Evolutionary conservation across 1,284 basidiomycete genomes (phyloP).

Genomic region (Puccinia brachypodii): DNA sequence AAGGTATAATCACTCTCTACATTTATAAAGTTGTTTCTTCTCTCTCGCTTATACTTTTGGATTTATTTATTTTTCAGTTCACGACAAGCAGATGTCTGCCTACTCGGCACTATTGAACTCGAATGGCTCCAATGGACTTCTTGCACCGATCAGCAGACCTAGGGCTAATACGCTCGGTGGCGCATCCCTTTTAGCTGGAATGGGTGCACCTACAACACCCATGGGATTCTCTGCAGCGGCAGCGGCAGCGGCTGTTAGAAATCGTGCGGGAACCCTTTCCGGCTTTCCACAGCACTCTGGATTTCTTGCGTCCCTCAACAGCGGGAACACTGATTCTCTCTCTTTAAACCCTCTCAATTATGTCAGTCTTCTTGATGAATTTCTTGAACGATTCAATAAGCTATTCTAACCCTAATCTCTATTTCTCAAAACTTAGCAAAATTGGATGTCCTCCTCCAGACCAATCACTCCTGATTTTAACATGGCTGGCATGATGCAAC

Average conservation of each 20-base stretch:
- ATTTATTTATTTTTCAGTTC: conserved; percentile 11
- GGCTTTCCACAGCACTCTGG: conserved; percentile 28
- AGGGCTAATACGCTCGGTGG: conserved; percentile 29
- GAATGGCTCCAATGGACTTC: conserved; percentile 12
- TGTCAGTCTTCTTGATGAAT: conserved; percentile 14
- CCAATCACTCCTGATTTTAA: conserved; percentile 40
- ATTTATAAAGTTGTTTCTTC: neutral
- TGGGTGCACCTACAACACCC: neutral
- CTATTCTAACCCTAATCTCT: neutral
- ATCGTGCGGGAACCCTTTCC: conserved; percentile 33
- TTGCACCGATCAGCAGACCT: conserved; percentile 17
- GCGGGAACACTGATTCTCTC: neutral
- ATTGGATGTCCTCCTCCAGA: conserved; percentile 38
- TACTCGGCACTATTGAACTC: conserved; percentile 27
- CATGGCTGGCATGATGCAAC: conserved; percentile 61
- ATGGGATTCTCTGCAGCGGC: conserved; percentile 3
- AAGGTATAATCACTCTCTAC: conserved; percentile 6
- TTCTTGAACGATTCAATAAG: neutral
- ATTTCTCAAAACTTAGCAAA: conserved; percentile 8
- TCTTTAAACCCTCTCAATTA: conserved; percentile 13
- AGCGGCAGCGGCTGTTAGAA: conserved; percentile 21
- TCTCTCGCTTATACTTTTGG: neutral
- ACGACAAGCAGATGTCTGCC: conserved; percentile 26
- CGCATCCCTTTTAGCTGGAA: conserved; percentile 28
- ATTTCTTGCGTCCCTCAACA: conserved; percentile 25